These are phyloP conservation scores for Rhodamnia argentea DNA, from an alignment of 345 rosid species.

Conservation along the genomic window DNA sequence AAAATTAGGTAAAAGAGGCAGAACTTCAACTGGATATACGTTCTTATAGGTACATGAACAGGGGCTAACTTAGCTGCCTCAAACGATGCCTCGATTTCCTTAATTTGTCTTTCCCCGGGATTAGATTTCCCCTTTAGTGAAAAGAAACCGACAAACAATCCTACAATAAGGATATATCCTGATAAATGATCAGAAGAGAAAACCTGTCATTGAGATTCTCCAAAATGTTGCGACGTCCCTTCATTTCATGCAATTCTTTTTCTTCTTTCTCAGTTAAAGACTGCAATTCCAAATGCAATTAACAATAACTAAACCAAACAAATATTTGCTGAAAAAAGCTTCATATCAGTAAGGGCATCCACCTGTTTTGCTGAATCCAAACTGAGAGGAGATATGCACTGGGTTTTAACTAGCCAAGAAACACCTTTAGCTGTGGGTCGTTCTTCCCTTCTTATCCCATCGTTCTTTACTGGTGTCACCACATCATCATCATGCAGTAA, in stretches of 20 bases:
- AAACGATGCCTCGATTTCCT: constrained; percentile 83
- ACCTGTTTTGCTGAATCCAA: constrained; percentile 84
- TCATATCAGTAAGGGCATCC: neutral
- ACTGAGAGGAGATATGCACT: constrained; percentile 84
- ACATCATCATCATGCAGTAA: constrained; percentile 79
- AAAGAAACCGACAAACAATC: neutral
- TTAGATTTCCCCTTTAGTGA: neutral
- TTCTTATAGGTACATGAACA: constrained; percentile 81
- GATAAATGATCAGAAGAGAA: constrained; percentile 14
- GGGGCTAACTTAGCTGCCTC: constrained; percentile 70
- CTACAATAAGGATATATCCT: neutral
- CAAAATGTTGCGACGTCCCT: constrained; percentile 60
- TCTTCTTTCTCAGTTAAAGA: constrained; percentile 92
- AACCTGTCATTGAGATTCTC: constrained; percentile 72
- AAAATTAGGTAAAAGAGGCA: constrained; percentile 85
- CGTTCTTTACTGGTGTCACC: constrained; percentile 68
- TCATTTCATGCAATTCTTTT: constrained; percentile 74
- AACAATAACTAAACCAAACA: neutral
- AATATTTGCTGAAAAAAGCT: neutral
- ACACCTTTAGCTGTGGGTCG: constrained; percentile 94
- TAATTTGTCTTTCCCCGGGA: constrained; percentile 79
- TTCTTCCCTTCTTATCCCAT: constrained; percentile 81
- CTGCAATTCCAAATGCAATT: constrained; percentile 20
- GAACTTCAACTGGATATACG: constrained; percentile 58
- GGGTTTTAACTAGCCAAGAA: constrained; percentile 96